Conservation (phyloP, 2,329 filamentous ascomycete genomes). For the Colletotrichum sojae region DNA sequence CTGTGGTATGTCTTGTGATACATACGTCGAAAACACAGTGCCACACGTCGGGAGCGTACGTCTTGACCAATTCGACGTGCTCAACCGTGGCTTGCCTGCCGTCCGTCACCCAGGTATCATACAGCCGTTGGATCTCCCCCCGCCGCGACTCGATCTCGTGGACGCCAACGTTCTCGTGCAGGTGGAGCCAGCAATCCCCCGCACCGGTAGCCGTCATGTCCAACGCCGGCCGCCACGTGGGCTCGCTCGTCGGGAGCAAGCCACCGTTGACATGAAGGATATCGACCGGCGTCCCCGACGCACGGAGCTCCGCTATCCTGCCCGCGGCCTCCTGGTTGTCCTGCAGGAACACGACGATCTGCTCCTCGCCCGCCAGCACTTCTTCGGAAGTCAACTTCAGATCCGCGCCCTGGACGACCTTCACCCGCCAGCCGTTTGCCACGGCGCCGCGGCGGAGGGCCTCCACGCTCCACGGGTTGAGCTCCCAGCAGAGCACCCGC, state of each 20-base stretch:
- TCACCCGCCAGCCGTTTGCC: conserved; percentile 76
- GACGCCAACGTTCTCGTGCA: conserved; percentile 76
- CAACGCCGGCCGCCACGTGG: conserved; percentile 67
- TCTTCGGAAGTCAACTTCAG: conserved; percentile 55
- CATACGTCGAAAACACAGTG: conserved; percentile 78
- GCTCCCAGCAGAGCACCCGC: conserved; percentile 87
- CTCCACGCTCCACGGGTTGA: conserved; percentile 91
- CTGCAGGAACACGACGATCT: conserved; percentile 78
- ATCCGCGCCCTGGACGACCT: conserved; percentile 63
- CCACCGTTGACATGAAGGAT: conserved; percentile 76
- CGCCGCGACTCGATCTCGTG: conserved; percentile 64
- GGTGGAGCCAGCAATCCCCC: conserved; percentile 70
- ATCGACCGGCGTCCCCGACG: conserved; percentile 50
- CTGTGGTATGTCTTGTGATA: conserved; percentile 51
- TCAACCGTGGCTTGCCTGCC: conserved; percentile 57
- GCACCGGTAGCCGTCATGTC: conserved; percentile 54
- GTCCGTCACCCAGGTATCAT: conserved; percentile 54
- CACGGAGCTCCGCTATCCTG: conserved; percentile 56
- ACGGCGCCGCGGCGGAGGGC: conserved; percentile 82
- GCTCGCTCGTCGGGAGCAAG: conserved; percentile 70
- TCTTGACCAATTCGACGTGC: conserved; percentile 77
- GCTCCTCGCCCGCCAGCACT: conserved; percentile 59
- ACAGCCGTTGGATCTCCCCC: conserved; percentile 63
- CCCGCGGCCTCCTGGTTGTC: conserved; percentile 71
- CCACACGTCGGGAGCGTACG: conserved; percentile 78